Conservation (phyloP, 345 rosid species). For the Citrus trifoliata region DNA sequence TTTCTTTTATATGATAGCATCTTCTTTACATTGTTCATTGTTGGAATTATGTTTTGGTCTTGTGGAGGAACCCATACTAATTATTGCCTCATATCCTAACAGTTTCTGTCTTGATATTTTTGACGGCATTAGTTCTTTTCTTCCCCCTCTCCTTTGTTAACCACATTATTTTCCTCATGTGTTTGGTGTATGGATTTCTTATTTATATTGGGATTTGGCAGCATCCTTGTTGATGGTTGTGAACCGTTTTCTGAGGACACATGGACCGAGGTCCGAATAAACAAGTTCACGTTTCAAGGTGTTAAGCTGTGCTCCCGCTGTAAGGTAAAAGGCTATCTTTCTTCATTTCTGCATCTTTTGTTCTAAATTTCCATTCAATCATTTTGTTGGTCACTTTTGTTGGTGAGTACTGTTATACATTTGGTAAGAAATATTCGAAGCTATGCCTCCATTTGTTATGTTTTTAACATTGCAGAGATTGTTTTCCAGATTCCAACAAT, state of each 20-base stretch:
- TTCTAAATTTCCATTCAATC: background rate
- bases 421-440: background rate
- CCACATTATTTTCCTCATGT: background rate
- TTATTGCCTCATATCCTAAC: background rate
- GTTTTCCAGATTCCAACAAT: conserved; percentile 61
- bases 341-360: background rate
- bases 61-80: background rate
- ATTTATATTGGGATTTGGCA: conserved; percentile 24
- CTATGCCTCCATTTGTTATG: background rate
- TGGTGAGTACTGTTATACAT: too few relatives aligned
- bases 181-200: background rate
- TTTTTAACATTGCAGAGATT: background rate
- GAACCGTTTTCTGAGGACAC: conserved; percentile 84
- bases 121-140: background rate
- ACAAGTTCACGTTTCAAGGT: conserved; percentile 50
- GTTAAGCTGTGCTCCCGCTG: conserved; percentile 82
- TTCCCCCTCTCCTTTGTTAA: background rate
- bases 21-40: background rate
- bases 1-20: background rate
- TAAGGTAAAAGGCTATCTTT: conserved; percentile 45
- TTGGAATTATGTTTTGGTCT: background rate
- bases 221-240: conserved; percentile 81
- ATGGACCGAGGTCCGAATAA: conserved; percentile 67
- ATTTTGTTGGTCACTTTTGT: background rate
- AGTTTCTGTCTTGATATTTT: background rate